A percentile compares a stretch with the other conserved stretches of the same genome.
Conservation (phyloP, 768 basidiomycete species). For the Naematelia encephala region DNA sequence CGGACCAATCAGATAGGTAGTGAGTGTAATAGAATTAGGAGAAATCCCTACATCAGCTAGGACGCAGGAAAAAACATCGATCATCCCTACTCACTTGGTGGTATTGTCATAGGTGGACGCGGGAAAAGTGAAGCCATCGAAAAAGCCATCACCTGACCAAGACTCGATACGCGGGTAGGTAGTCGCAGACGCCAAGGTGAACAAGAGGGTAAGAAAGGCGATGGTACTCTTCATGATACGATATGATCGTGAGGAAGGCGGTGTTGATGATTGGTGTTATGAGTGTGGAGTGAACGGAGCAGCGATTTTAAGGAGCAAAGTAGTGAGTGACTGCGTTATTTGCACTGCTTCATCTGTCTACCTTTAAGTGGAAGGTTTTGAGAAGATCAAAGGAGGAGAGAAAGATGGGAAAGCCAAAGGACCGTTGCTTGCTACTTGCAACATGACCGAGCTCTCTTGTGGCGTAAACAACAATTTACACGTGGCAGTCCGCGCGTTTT, state of each 20-base stretch:
- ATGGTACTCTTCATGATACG: conserved; percentile 55
- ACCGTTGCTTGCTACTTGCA: too few relatives aligned
- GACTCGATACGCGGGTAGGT: conserved; percentile 26
- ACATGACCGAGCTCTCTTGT: too few relatives aligned
- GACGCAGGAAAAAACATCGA: not conserved
- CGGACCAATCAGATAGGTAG: not conserved
- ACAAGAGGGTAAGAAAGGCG: not conserved
- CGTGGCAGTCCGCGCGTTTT: too few relatives aligned
- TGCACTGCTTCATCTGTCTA: too few relatives aligned
- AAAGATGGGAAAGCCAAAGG: too few relatives aligned
- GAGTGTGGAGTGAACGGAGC: too few relatives aligned
- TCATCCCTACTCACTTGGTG: conserved; percentile 35
- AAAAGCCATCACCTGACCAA: conserved; percentile 22
- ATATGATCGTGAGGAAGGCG: conserved; percentile 63
- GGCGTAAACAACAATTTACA: too few relatives aligned
- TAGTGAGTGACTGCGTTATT: too few relatives aligned
- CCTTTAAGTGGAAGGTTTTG: too few relatives aligned
- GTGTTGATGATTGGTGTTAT: conserved; percentile 61
- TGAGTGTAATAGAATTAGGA: not conserved
- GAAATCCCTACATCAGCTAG: not conserved
- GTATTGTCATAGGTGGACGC: conserved; percentile 43
- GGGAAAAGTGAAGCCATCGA: conserved; percentile 32
- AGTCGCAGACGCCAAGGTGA: conserved; percentile 8
- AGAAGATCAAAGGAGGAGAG: too few relatives aligned
- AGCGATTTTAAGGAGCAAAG: too few relatives aligned